Evolutionary conservation across 306 rosid species (phyloP), one percentile per base, ranked within the genome.

Genomic region (Luffa acutangula): DNA sequence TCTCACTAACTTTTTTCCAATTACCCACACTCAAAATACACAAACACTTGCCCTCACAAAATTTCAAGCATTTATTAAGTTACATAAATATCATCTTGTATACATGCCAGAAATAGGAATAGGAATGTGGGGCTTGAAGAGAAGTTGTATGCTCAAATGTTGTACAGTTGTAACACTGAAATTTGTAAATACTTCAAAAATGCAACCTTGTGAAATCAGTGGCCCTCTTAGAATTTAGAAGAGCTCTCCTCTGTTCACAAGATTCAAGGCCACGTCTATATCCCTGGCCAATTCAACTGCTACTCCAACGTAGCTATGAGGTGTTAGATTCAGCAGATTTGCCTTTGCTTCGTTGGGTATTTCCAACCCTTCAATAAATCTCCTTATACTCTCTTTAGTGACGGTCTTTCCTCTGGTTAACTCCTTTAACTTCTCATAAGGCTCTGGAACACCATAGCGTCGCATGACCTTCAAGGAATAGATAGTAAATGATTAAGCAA

Each of bases 381-480:
- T 88, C 81, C 89, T 85, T 59, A 95, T 90, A 60, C 97, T 89
- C 78, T 95, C 97, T 83, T 84, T 78, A 7, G 89, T 89, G 8
- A 95, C 96, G 17, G 92, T 86, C 84, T 87, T 90, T 43, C 99
- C 99, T 86, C 97, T 90, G 17, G 99, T 95, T 74, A 91, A 88
- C 65, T 81, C 93, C 82, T 95, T 95, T 34, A 95, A 81, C 89
- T 93, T 95, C 85, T 95, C 97, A 66, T 95, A 95, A 13, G 99
- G 97, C 88, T 94, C 97, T 0, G 99, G 96, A 84, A 95, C 94
- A 80, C 90, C 97, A 15, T 89, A 90, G 89, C 99, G 87, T 83
- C 97, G 88, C 97, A 95, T 95, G 53, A 95, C 97, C 96, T 93
- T 52, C 34, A 78, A 48, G 21, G 15, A 80, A 75, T 77, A 8